Base-by-base conservation (phyloP, 169 alveolate species). In the Miamiensis avidus region DNA sequence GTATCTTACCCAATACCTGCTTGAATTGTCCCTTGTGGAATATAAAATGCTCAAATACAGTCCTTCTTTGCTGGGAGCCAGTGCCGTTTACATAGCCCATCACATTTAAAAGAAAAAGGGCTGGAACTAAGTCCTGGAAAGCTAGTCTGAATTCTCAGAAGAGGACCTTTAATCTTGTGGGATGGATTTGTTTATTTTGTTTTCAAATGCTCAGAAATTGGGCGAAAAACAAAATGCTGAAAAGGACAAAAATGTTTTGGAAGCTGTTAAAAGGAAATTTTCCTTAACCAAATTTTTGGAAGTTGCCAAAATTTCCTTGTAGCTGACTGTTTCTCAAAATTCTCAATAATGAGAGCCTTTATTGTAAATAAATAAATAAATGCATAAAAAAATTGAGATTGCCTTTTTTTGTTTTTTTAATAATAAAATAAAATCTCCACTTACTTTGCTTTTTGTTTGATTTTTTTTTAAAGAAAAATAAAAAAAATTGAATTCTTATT, bases 201-300 rank as follows among this genome's bases (percentile, higher is more conserved):
- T 91, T n/a, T 81, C 87, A 79, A 91, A 89, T 28, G 91, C 81
- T 15, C 65, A 84, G 20, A 29, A 72, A 31, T 27, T 65, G 82
- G 34, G 33, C 31, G 11, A 64, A 79, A 29, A 29, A 65, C 74
- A 33, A 31, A 34, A 26, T 78, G 34, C 83, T 79, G 16, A 34
- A 31, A 1, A 79, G 31, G 28, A 79, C 34, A 34, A 79, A 79
- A 28, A 79, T 49, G 4, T 76, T 15, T 79, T 91, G 26, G 28
- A 83, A 29, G 92, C 94, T 0, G 91, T 78, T 20, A 91, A 78
- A 78, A 88, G 89, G 82, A 91, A 91, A 88, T 91, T 91, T 82
- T 69, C 94, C 29, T 82, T 91, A 0, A 79, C 93, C 27, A 85
- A 86, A 65, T 91, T 82, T 82, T 28, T 72, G 26, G 93, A 88